These are phyloP conservation scores for Camellia oleifera DNA, from an alignment of 179 eudicot genomes.

Conservation along the genomic window DNA sequence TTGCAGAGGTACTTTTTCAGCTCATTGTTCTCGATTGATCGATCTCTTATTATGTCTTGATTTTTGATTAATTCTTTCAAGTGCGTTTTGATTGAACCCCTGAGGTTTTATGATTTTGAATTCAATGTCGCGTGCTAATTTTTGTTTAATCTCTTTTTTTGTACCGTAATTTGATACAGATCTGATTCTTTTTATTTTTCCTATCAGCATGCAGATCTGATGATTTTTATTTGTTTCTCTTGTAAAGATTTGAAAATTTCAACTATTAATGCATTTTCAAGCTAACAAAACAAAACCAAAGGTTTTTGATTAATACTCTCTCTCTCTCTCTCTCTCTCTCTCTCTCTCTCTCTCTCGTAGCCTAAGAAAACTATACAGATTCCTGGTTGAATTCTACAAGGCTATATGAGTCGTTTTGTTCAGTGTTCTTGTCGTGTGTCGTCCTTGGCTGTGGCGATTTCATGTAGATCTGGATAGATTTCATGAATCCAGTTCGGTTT, in stretches of 20 bases:
- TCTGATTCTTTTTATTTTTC: not conserved
- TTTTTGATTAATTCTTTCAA: not conserved
- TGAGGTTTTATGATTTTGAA: not conserved
- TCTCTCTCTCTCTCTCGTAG: too few species aligned
- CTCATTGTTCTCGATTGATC: not conserved
- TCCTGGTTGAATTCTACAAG: not conserved
- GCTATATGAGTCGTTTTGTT: not conserved
- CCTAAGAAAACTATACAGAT: not conserved
- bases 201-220: not conserved
- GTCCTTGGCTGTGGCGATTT: not conserved
- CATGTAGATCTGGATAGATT: slow-evolving; percentile 8
- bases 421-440: not conserved
- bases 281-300: not conserved
- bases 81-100: not conserved
- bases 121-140: not conserved
- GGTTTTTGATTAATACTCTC: too few species aligned
- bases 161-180: not conserved
- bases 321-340: too few species aligned
- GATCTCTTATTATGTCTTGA: not conserved
- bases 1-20: not conserved
- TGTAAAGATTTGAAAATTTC: not conserved
- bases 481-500: not conserved
- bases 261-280: not conserved
- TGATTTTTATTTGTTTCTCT: not conserved
- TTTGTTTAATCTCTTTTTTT: not conserved